These are phyloP conservation scores for Saksenaea oblongispora DNA, from an alignment of 371 early-diverging fungal species.

Conservation along the genomic window DNA sequence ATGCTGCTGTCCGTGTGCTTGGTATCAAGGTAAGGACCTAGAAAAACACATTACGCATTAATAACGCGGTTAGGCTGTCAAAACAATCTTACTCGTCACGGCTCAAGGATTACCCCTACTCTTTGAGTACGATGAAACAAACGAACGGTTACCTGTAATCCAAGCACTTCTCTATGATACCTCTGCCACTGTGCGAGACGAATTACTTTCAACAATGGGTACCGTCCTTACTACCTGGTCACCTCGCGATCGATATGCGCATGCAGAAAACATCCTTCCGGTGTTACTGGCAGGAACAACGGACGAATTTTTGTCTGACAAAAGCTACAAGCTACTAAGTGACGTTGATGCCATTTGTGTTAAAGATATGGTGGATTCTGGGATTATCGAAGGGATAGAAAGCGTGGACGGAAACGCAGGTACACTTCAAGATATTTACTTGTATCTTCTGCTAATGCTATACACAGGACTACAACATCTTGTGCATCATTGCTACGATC, in stretches of 20 bases:
- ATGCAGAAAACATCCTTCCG: slow-evolving; percentile 28
- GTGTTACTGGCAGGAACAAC: slow-evolving; percentile 25
- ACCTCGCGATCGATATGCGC: slow-evolving; percentile 31
- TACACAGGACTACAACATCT: slow-evolving; percentile 26
- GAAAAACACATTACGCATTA: background rate
- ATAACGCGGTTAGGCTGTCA: slow-evolving; percentile 6
- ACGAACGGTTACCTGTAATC: slow-evolving; percentile 17
- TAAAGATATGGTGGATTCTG: slow-evolving; percentile 30
- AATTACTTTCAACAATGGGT: slow-evolving; percentile 14
- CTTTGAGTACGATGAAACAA: slow-evolving; percentile 18
- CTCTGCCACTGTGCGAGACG: slow-evolving; percentile 28
- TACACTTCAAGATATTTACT: background rate
- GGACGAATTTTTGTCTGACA: slow-evolving; percentile 25
- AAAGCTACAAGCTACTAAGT: slow-evolving; percentile 14
- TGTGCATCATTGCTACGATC: slow-evolving; percentile 33
- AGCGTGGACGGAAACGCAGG: background rate
- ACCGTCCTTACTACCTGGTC: slow-evolving; percentile 23
- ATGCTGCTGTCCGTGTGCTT: slow-evolving; percentile 25
- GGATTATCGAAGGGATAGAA: slow-evolving; percentile 13
- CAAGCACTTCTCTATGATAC: slow-evolving; percentile 26
- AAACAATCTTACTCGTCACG: slow-evolving; percentile 15
- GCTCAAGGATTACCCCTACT: slow-evolving; percentile 18
- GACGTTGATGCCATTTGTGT: slow-evolving; percentile 19
- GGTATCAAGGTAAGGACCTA: slow-evolving; percentile 28
- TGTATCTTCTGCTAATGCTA: background rate